phyloP scores from a whole-genome alignment of 768 basidiomycete species.

The Lanmaoa rubissima region DNA sequence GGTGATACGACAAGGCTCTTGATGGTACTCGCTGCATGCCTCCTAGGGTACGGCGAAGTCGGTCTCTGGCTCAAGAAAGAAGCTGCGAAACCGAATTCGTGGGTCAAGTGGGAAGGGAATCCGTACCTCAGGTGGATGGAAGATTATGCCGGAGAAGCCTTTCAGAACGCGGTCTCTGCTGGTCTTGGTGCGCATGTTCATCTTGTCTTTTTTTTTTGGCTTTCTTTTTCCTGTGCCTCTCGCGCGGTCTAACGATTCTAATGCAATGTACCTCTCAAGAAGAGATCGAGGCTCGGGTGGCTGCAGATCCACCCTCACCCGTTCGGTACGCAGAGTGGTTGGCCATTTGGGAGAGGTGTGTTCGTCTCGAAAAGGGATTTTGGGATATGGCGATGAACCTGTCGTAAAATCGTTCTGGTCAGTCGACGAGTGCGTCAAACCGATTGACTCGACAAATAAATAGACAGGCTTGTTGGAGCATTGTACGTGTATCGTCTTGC shows the following conservation, averaged over 20 bases:
- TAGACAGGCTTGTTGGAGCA: neutral
- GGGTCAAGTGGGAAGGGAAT: slow-evolving; percentile 64
- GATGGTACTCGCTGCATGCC: slow-evolving; percentile 83
- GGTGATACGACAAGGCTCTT: slow-evolving; percentile 71
- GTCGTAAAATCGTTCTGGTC: neutral
- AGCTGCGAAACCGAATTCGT: slow-evolving; percentile 40
- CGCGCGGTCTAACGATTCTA: neutral
- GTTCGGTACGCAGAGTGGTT: slow-evolving; percentile 62
- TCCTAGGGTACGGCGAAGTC: slow-evolving; percentile 91
- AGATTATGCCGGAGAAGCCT: slow-evolving; percentile 72
- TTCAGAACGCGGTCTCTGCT: slow-evolving; percentile 66
- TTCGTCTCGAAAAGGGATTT: slow-evolving; percentile 76
- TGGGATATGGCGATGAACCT: slow-evolving; percentile 71
- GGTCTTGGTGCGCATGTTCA: slow-evolving; percentile 61
- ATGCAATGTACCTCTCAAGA: slow-evolving; percentile 40
- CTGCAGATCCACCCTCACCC: slow-evolving; percentile 59
- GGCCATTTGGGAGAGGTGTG: slow-evolving; percentile 72
- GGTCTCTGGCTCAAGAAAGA: slow-evolving; percentile 78
- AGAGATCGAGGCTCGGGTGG: slow-evolving; percentile 67
- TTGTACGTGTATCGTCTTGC: neutral
- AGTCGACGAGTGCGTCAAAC: neutral
- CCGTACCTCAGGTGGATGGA: slow-evolving; percentile 76
- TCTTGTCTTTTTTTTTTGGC: neutral
- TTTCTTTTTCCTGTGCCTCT: neutral
- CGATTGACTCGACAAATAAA: neutral